These are phyloP conservation scores for Meredithiella fracta DNA, from an alignment of 2,329 filamentous ascomycete species.

Conservation along the genomic window DNA sequence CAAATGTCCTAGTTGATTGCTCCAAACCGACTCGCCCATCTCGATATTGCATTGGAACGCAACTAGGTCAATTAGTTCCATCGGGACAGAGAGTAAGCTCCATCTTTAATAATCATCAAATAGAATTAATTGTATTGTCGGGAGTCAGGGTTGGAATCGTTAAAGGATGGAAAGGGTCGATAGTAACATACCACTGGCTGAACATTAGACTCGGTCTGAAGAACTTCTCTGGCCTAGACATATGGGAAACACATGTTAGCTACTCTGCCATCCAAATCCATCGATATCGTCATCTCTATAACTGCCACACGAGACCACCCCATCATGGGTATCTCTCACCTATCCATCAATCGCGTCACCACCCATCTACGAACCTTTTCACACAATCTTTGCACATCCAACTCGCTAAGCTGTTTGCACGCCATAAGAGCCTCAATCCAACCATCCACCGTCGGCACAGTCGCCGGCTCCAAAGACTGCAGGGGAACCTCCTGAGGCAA, in stretches of 20 bases:
- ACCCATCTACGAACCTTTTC: conserved; percentile 58
- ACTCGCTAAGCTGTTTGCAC: conserved; percentile 94
- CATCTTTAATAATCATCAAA: too few relatives aligned
- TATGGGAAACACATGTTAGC: neutral
- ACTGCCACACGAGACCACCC: neutral
- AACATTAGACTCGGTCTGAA: conserved; percentile 96
- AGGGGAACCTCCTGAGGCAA: conserved; percentile 63
- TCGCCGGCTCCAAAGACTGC: conserved; percentile 56
- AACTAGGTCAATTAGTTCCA: too few relatives aligned
- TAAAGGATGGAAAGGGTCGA: neutral
- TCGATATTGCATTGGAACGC: too few relatives aligned
- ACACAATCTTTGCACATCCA: conserved; percentile 89
- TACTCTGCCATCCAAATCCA: too few relatives aligned
- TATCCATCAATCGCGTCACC: neutral
- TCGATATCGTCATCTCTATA: neutral
- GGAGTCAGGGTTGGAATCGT: neutral
- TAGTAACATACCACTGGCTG: conserved; percentile 71
- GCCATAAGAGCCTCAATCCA: conserved; percentile 98
- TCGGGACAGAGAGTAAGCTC: too few relatives aligned
- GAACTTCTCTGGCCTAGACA: conserved; percentile 71
- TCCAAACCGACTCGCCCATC: too few relatives aligned
- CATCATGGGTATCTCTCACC: too few relatives aligned
- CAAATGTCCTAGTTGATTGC: too few relatives aligned
- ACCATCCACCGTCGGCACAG: conserved; percentile 83
- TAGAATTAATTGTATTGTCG: too few relatives aligned